A percentile compares a stretch with the other conserved stretches of the same genome.
These are phyloP conservation scores for Microdochium paspali DNA, from an alignment of 2,329 filamentous ascomycete genomes.

Conservation along the genomic window DNA sequence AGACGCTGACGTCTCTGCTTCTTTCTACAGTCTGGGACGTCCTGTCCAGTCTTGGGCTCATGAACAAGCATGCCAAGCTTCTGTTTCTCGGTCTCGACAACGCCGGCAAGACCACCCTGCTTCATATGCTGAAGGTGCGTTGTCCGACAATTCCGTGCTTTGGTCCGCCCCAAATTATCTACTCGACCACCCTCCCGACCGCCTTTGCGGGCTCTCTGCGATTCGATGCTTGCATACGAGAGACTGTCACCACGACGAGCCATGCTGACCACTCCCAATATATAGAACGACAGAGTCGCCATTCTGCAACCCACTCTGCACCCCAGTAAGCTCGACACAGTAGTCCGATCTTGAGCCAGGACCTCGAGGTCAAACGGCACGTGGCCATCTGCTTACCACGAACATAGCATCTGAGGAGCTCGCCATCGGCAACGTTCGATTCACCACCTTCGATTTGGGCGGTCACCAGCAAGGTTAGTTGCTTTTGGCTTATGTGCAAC, in stretches of 20 bases:
- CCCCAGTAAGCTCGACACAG: conserved; percentile 55
- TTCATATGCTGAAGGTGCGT: conserved; percentile 90
- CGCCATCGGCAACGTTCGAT: conserved; percentile 85
- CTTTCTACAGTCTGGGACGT: conserved; percentile 70
- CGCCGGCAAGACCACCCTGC: conserved; percentile 85
- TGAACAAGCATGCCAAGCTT: conserved; percentile 95
- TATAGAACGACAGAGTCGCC: conserved; percentile 81
- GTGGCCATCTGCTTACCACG: conserved; percentile 13
- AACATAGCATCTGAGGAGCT: conserved; percentile 75
- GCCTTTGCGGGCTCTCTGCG: conserved; percentile 3
- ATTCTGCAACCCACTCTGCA: conserved; percentile 86
- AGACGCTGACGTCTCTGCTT: conserved; percentile 12
- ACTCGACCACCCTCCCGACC: not conserved
- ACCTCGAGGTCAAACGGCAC: conserved; percentile 8
- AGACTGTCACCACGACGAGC: not conserved
- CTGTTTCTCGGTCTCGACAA: conserved; percentile 91
- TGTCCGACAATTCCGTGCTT: no score
- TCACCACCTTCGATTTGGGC: conserved; percentile 89
- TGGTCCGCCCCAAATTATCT: no score
- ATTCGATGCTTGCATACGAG: conserved; percentile 1
- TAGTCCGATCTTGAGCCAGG: conserved; percentile 5
- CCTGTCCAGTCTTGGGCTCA: conserved; percentile 74
- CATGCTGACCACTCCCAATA: conserved; percentile 3
- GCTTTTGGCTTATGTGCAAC: no score
- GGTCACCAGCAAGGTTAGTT: conserved; percentile 79